Conservation (phyloP, 345 rosid species). For the Brassica nigra region DNA sequence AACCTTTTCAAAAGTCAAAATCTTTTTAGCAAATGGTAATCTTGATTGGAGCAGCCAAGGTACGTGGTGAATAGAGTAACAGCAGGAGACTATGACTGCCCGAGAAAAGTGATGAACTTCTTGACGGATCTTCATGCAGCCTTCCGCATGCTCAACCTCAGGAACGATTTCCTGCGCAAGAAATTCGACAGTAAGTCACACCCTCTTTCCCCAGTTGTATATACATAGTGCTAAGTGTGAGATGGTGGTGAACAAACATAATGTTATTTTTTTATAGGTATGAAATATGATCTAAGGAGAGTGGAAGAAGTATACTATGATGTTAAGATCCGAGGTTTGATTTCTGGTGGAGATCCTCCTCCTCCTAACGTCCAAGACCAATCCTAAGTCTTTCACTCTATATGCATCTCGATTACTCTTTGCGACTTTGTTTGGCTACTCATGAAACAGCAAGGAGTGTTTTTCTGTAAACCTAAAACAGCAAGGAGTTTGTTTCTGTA, state of each 20-base stretch:
- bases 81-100: conserved; percentile 89
- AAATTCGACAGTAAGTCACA: conserved; percentile 73
- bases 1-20: no score
- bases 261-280: conserved; percentile 48
- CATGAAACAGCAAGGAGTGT: neutral
- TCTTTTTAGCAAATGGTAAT: no score
- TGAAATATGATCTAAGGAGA: conserved; percentile 82
- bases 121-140: conserved; percentile 85
- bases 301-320: conserved; percentile 91
- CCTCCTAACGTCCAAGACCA: neutral
- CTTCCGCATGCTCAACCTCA: conserved; percentile 92
- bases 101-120: conserved; percentile 82
- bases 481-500: neutral
- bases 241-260: neutral
- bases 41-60: conserved; percentile 64
- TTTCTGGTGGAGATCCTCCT: conserved; percentile 44
- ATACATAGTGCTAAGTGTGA: neutral
- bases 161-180: conserved; percentile 95
- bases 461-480: neutral
- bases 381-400: neutral
- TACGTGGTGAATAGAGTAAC: conserved; percentile 91
- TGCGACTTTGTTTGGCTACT: neutral
- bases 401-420: neutral
- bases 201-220: neutral
- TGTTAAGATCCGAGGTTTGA: conserved; percentile 83